Conservation (phyloP, 805 yeast genomes). For the Saccharomycopsis capsularis region DNA sequence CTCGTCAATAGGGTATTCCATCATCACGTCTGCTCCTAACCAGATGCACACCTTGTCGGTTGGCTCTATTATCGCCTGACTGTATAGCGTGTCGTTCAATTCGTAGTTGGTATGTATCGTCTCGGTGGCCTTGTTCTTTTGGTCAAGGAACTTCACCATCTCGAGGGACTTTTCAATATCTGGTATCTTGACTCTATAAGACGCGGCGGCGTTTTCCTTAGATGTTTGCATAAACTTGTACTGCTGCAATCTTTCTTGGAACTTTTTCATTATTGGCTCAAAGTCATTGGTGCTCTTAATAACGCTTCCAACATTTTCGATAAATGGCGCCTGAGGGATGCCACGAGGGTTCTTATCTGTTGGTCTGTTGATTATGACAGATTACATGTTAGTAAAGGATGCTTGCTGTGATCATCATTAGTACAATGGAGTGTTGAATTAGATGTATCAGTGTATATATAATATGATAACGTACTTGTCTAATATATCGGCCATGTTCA, state of each 20-base stretch:
- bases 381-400: neutral
- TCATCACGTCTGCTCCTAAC: conserved; percentile 98
- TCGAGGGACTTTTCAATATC: conserved; percentile 82
- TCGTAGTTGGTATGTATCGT: conserved; percentile 75
- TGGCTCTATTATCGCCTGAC: conserved; percentile 68
- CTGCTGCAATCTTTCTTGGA: conserved; percentile 84
- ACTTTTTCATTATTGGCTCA: conserved; percentile 57
- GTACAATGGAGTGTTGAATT: too few relatives aligned
- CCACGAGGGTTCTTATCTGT: conserved; percentile 80
- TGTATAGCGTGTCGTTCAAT: conserved; percentile 85
- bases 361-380: conserved; percentile 34
- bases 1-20: conserved; percentile 86
- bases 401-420: neutral
- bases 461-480: conserved; percentile 5
- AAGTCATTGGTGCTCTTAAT: conserved; percentile 66
- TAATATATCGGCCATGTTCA: conserved; percentile 13
- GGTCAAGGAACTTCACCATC: conserved; percentile 54
- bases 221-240: conserved; percentile 72
- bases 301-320: conserved; percentile 72
- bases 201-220: conserved; percentile 32
- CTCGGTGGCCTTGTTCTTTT: conserved; percentile 37
- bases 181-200: conserved; percentile 71
- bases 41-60: conserved; percentile 71
- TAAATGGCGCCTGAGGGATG: conserved; percentile 93
- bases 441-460: too few relatives aligned